phyloP scores from a whole-genome alignment of 768 basidiomycete species.

The Lactarius hengduanensis region DNA sequence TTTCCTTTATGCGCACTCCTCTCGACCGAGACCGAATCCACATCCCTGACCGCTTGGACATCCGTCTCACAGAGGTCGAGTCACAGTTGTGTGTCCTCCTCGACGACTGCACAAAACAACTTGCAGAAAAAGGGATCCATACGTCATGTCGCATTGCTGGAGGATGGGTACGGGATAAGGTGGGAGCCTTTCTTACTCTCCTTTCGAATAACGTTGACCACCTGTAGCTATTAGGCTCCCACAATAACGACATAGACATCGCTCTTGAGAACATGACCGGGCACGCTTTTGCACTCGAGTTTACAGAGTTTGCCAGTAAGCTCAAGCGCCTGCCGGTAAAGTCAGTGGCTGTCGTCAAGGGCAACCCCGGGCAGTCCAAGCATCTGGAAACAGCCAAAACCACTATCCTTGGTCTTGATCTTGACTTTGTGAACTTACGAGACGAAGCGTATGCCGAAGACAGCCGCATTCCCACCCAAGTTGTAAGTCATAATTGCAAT shows the following conservation, averaged over 20 bases:
- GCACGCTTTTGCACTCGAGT: slow-evolving; percentile 76
- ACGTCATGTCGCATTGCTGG: slow-evolving; percentile 90
- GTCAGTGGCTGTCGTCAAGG: slow-evolving; percentile 77
- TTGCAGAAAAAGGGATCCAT: slow-evolving; percentile 50
- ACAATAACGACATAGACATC: slow-evolving; percentile 92
- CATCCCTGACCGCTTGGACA: slow-evolving; percentile 36
- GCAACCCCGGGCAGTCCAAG: slow-evolving; percentile 96
- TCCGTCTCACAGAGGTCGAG: slow-evolving; percentile 69
- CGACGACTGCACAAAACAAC: slow-evolving; percentile 66
- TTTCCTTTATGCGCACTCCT: slow-evolving; percentile 15
- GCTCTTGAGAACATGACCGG: slow-evolving; percentile 91
- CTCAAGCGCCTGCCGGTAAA: slow-evolving; percentile 53
- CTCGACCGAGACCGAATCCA: slow-evolving; percentile 34
- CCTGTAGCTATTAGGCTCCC: slow-evolving; percentile 67
- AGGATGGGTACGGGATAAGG: slow-evolving; percentile 99
- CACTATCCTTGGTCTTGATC: slow-evolving; percentile 71
- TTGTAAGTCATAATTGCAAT: slow-evolving; percentile 50
- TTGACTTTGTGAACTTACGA: slow-evolving; percentile 93
- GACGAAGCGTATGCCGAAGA: slow-evolving; percentile 87
- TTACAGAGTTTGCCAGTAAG: slow-evolving; percentile 60
- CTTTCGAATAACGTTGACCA: slow-evolving; percentile 9
- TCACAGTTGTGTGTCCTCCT: slow-evolving; percentile 70
- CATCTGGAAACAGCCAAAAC: slow-evolving; percentile 95
- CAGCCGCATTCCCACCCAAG: slow-evolving; percentile 84
- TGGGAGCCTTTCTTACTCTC: slow-evolving; percentile 36